These are phyloP conservation scores for Petunia hybrid DNA, from an alignment of 305 asterid genomes.

Conservation along the genomic window DNA sequence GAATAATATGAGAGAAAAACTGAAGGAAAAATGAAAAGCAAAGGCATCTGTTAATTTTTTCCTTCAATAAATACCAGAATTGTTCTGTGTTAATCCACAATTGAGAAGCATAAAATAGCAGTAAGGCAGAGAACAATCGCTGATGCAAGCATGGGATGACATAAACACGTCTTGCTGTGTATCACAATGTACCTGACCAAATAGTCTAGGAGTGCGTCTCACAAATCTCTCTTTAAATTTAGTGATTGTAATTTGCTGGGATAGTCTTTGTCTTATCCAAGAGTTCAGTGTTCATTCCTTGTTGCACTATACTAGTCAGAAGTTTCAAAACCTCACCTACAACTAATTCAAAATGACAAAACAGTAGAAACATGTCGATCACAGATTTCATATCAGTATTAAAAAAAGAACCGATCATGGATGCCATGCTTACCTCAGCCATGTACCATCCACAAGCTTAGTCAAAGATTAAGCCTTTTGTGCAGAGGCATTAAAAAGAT, in stretches of 20 bases:
- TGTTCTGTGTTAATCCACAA: not conserved
- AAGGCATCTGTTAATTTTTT: not conserved
- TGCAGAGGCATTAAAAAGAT: not conserved
- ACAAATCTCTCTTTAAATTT: not conserved
- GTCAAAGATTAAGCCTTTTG: conserved; percentile 23
- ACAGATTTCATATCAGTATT: not conserved
- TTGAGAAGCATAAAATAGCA: conserved; percentile 19
- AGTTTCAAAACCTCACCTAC: not conserved
- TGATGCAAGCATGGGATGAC: conserved; percentile 12
- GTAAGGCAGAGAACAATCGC: not conserved
- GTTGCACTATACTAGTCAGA: not conserved
- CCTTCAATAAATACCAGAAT: not conserved
- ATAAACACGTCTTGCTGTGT: not conserved
- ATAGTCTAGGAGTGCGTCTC: not conserved
- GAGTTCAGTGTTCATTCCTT: not conserved
- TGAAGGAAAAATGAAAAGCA: not conserved
- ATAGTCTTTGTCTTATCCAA: not conserved
- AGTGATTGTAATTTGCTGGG: not conserved
- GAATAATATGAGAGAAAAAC: conserved; percentile 1
- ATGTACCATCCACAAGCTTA: conserved; percentile 7
- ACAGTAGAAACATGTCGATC: not conserved
- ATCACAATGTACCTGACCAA: conserved; percentile 1
- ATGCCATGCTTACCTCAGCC: not conserved
- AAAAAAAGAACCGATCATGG: not conserved
- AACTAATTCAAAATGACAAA: not conserved